Base-by-base conservation (phyloP, 768 basidiomycete species). In the Boletus vermiculosoides region DNA sequence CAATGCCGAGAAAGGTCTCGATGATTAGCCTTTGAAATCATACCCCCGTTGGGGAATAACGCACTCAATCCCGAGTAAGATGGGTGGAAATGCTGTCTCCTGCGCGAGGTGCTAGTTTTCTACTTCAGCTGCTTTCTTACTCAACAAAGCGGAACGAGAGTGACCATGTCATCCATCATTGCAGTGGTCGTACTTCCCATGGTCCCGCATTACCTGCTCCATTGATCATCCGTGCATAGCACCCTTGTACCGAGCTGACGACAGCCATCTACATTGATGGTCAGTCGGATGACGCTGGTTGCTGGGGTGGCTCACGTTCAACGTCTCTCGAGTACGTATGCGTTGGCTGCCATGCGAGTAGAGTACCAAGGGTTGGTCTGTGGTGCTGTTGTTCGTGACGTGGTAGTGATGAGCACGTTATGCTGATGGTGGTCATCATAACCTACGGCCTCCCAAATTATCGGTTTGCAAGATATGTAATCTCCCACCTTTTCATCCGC, bases 141-240 rank as follows among this genome's bases (percentile, higher is more conserved):
- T 18, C 36, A n/a, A 34, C 44, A 36, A 7, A 25, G 50, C 30
- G 11, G 47, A 23, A 40, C 54, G 12, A 20, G 4, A 20, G 25
- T 5, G 40, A 41, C 10, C 20, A 20, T 12, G 5, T 41, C 40
- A n/a, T n/a, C n/a, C n/a, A n/a, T n/a, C n/a, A n/a, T n/a, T n/a
- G n/a, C n/a, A n/a, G n/a, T n/a, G 10, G 31, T 39, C 25, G 8
- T 10, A 4, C 4, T 20, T 28, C 45, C 30, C 52, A 23, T 25
- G 28, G 18, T n/a, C 50, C 28, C 7, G 33, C 30, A 28, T 45
- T 23, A 18, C n/a, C n/a, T 16, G 25, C 39, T 30, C n/a, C 20
- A n/a, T 11, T 8, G 42, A 45, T 37, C 42, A 50, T 45, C n/a
- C 34, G 55, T 61, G 54, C 60, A 57, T 7, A 61, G 60, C 59